Conservation (phyloP, 1,139 yeast species). For the Pneumocystis wakefieldiae region DNA sequence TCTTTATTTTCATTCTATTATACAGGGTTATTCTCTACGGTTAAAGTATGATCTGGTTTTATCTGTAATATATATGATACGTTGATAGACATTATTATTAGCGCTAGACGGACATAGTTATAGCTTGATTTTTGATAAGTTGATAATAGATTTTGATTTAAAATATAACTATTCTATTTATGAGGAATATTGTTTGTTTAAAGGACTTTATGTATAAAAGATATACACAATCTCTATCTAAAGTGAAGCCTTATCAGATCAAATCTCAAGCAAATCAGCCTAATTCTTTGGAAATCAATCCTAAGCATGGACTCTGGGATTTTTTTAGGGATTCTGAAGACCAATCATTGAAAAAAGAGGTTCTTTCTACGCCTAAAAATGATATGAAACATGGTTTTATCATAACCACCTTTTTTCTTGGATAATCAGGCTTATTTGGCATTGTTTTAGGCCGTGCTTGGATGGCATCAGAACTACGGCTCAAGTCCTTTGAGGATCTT, state of each 20-base stretch:
- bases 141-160: not conserved
- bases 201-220: not conserved
- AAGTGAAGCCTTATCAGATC: not conserved
- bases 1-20: no score
- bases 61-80: not conserved
- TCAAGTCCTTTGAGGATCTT: slow-evolving; percentile 80
- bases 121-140: not conserved
- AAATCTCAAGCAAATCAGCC: not conserved
- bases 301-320: not conserved
- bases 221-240: not conserved
- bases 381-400: not conserved
- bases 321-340: not conserved
- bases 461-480: slow-evolving; percentile 76
- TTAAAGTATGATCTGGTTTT: not conserved
- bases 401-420: not conserved
- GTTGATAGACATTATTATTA: no score
- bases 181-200: no score
- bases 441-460: slow-evolving; percentile 51
- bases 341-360: not conserved
- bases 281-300: not conserved
- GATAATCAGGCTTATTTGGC: not conserved
- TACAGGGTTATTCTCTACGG: not conserved
- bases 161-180: not conserved
- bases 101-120: no score
- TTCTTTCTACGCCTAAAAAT: not conserved